These are phyloP conservation scores for Carex myosuroides DNA, from an alignment of 176 grass and related monocot genomes.

Conservation along the genomic window DNA sequence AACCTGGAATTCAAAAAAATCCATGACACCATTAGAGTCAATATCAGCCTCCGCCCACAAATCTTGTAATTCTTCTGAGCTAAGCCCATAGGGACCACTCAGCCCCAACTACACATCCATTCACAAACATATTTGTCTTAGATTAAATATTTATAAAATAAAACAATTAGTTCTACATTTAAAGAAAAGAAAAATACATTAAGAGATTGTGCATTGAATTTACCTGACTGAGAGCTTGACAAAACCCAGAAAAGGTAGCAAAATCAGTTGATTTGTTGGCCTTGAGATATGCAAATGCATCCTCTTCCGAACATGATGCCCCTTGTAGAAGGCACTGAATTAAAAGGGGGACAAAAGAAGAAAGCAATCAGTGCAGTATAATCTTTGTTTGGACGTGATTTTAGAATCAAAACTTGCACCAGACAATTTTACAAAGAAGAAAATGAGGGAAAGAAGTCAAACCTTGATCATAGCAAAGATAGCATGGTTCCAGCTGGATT, in stretches of 20 bases:
- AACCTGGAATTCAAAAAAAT: conserved; percentile 38
- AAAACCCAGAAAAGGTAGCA: conserved; percentile 69
- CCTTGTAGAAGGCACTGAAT: conserved; percentile 62
- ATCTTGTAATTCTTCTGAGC: conserved; percentile 46
- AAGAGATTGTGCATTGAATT: background rate
- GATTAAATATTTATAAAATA: background rate
- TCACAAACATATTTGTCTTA: background rate
- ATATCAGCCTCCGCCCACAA: conserved; percentile 59
- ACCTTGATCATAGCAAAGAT: conserved; percentile 93
- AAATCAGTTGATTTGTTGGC: conserved; percentile 50
- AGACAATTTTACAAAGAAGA: background rate
- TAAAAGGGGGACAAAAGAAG: background rate
- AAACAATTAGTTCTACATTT: background rate
- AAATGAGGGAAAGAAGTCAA: conserved; percentile 14
- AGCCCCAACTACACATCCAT: conserved; percentile 52
- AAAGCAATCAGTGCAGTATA: conserved; percentile 1
- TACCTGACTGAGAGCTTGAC: conserved; percentile 76
- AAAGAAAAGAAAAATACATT: background rate
- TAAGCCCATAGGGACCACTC: conserved; percentile 52
- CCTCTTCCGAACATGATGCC: conserved; percentile 51
- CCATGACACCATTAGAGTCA: conserved; percentile 34
- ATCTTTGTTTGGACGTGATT: background rate
- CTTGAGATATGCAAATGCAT: conserved; percentile 81
- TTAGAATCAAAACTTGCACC: background rate
- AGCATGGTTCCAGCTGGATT: conserved; percentile 94